A percentile compares a stretch with the other conserved stretches of the same genome.
These are phyloP conservation scores for Chalciporus sphaerocephalus DNA, from an alignment of 768 basidiomycete species.

Conservation along the genomic window DNA sequence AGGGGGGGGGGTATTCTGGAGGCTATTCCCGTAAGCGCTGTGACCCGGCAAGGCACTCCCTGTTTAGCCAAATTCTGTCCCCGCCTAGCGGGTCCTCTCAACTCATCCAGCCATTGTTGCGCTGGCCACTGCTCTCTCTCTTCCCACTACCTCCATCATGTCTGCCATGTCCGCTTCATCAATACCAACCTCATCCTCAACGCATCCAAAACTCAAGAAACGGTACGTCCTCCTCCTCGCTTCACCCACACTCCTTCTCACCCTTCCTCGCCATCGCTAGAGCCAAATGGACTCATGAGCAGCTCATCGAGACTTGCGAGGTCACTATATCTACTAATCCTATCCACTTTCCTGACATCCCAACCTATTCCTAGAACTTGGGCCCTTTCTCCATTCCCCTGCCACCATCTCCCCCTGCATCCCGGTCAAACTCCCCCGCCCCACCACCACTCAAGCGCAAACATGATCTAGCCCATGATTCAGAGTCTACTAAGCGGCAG, in stretches of 20 bases:
- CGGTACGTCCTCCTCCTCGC: conserved; percentile 27
- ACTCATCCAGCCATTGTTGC: conserved; percentile 40
- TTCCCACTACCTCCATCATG: conserved; percentile 39
- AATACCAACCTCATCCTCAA: conserved; percentile 20
- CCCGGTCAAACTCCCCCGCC: conserved; percentile 40
- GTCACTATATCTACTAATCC: conserved; percentile 21
- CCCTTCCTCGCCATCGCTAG: conserved; percentile 25
- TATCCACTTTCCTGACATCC: conserved; percentile 16
- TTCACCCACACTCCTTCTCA: conserved; percentile 6
- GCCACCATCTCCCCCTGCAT: conserved; percentile 43
- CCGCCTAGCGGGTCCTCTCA: conserved; percentile 30
- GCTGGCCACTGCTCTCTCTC: conserved; percentile 37
- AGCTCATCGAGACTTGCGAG: conserved; percentile 40
- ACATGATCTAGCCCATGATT: conserved; percentile 25
- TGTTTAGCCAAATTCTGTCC: conserved; percentile 34
- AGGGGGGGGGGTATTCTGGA: neutral
- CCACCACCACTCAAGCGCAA: conserved; percentile 38
- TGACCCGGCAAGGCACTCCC: conserved; percentile 35
- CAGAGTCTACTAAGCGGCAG: conserved; percentile 29
- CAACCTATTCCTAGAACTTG: conserved; percentile 33
- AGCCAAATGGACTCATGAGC: conserved; percentile 34
- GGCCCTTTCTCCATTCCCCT: conserved; percentile 38
- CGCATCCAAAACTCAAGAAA: conserved; percentile 27
- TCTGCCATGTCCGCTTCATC: conserved; percentile 27
- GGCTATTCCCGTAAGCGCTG: conserved; percentile 31